Conservation (phyloP, 164 flowering plant species). For the Santalum album region DNA sequence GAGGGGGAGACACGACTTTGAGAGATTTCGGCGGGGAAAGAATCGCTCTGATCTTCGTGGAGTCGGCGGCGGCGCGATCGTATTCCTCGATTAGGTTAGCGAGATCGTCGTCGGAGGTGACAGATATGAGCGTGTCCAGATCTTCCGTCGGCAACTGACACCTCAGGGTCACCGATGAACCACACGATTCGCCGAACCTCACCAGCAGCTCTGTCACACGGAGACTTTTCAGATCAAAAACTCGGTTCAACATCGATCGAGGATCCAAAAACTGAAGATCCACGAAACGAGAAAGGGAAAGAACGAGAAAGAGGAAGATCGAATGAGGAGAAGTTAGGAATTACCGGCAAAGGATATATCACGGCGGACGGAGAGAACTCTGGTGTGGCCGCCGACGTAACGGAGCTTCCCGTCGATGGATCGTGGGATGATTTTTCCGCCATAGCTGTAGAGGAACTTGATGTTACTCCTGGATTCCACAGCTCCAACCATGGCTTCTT, state of each 20-base stretch:
- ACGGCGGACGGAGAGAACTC: slow-evolving; percentile 48
- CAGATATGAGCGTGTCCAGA: slow-evolving; percentile 41
- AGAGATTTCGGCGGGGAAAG: slow-evolving; percentile 27
- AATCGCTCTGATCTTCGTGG: slow-evolving; percentile 35
- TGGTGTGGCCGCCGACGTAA: slow-evolving; percentile 52
- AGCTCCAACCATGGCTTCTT: background rate
- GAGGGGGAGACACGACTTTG: slow-evolving; percentile 29
- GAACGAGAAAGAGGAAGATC: background rate
- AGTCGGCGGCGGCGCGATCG: slow-evolving; percentile 21
- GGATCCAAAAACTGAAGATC: too few relatives aligned
- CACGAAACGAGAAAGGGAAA: too few relatives aligned
- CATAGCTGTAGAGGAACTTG: slow-evolving; percentile 60
- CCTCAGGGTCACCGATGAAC: slow-evolving; percentile 35
- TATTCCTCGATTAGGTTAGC: slow-evolving; percentile 34
- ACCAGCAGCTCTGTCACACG: slow-evolving; percentile 49
- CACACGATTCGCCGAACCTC: slow-evolving; percentile 45
- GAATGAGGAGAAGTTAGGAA: background rate
- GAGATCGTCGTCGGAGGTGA: slow-evolving; percentile 50
- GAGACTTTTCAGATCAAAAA: too few relatives aligned
- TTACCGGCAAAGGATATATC: slow-evolving; percentile 42
- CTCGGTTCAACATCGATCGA: background rate
- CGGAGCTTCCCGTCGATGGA: slow-evolving; percentile 43
- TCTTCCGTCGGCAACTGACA: slow-evolving; percentile 51
- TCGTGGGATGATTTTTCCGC: slow-evolving; percentile 48
- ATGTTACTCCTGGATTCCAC: slow-evolving; percentile 7